Evolutionary conservation across 192 early-diverging fungal species (phyloP), one percentile per base, ranked within the genome.

Genomic region (Rhizophagus sp.): DNA sequence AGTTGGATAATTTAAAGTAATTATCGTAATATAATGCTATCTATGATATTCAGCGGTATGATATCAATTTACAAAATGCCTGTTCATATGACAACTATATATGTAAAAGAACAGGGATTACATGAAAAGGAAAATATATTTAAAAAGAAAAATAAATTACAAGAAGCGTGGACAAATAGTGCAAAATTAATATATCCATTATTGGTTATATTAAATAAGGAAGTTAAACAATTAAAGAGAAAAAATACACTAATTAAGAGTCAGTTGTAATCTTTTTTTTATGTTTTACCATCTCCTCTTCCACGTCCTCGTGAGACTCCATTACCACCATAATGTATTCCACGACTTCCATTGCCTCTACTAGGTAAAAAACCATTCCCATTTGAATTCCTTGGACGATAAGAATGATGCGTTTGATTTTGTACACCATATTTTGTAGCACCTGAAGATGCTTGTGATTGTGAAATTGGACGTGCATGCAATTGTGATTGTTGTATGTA

Each of bases 271-370:
- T 19, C 22, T 22, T 11, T 27, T 66, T 30, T 30, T 30, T 66
- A 66, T 33, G 64, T 66, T 66, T 66, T 66, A 11, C 64, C 64
- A 66, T 66, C 64, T 15, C 13, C 64, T 13, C 64, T 66, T 30
- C 64, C 64, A 3, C 64, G 24, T 6, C 64, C 64, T 66, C 64
- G 64, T 30, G 64, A 27, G 9, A 22, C 1, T 17, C 17, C 1
- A 15, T 22, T 22, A 3, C 22, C 22, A 30, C 64, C 64, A 30
- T 9, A 66, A 66, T 33, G 64, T 65, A 25, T 30, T 30, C 30
- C 64, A 44, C 44, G 44, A 47, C 11, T 47, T 33, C 64, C 64
- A 33, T 22, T 9, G 12, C 64, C 30, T 10, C 19, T n/a, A 9
- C 27, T 17, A 17, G 7, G 9, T 66, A 66, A 66, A 30, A 4